A percentile compares a stretch with the other conserved stretches of the same genome.
Evolutionary conservation across 805 yeast species (phyloP).

Genomic region (Scheffersomyces amazonensis): DNA sequence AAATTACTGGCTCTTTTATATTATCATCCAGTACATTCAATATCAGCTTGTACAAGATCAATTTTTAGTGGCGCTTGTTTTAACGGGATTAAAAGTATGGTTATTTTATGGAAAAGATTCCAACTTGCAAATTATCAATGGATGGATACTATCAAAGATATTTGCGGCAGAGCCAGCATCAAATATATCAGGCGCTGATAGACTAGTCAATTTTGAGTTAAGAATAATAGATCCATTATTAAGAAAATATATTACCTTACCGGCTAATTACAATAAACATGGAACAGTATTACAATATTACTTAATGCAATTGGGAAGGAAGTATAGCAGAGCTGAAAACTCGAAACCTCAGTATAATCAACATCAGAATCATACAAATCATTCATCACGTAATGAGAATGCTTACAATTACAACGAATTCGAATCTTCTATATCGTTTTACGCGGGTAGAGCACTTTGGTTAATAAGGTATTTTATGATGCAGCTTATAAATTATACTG

Average conservation of each 20-base stretch:
- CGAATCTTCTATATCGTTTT: no score
- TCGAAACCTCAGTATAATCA: no score
- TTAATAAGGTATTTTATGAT: no score
- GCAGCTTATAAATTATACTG: no score
- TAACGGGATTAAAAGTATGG: constrained; percentile 3
- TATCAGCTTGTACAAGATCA: background rate
- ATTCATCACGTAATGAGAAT: no score
- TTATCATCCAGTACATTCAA: constrained; percentile 2
- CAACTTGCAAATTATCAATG: constrained; percentile 3
- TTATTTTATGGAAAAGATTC: constrained; percentile 5
- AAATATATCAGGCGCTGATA: background rate
- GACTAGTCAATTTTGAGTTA: background rate
- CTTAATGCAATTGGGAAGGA: background rate
- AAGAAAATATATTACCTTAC: background rate
- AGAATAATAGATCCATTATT: background rate
- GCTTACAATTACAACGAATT: no score
- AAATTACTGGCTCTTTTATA: constrained; percentile 10
- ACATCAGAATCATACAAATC: no score
- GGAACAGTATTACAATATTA: background rate
- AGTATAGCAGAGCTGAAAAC: background rate
- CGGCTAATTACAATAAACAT: background rate
- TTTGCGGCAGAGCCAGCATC: background rate
- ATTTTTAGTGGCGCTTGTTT: background rate
- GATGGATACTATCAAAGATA: background rate
- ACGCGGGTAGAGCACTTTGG: no score